Percentiles rank a stretch among this genome's conserved stretches.
These are phyloP conservation scores for Lentinula sp. DNA, from an alignment of 768 basidiomycete species.

Conservation along the genomic window DNA sequence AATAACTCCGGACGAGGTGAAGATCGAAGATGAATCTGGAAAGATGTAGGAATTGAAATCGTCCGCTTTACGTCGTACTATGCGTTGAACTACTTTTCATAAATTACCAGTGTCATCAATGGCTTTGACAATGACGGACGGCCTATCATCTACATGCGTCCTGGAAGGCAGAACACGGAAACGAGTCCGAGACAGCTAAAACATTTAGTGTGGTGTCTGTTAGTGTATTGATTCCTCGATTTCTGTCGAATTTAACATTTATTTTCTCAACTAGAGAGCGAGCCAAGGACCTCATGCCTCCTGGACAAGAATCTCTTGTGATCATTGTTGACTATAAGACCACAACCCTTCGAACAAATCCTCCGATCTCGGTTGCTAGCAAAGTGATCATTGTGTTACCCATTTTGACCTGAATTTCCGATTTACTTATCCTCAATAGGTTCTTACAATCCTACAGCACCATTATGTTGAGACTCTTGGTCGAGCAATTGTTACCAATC, in stretches of 20 bases:
- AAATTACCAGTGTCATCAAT: slow-evolving; percentile 54
- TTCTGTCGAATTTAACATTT: neutral
- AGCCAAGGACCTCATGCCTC: slow-evolving; percentile 85
- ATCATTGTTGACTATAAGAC: slow-evolving; percentile 86
- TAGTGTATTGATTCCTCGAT: slow-evolving; percentile 22
- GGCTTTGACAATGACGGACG: slow-evolving; percentile 84
- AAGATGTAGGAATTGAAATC: slow-evolving; percentile 61
- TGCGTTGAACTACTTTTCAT: neutral
- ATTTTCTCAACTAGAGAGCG: slow-evolving; percentile 52
- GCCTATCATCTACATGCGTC: slow-evolving; percentile 87
- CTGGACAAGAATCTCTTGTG: slow-evolving; percentile 74
- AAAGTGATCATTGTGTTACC: slow-evolving; percentile 37
- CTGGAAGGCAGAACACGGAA: slow-evolving; percentile 82
- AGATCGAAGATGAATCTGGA: slow-evolving; percentile 76
- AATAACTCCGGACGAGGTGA: slow-evolving; percentile 75
- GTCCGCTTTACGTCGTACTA: neutral
- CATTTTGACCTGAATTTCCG: neutral
- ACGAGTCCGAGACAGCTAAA: slow-evolving; percentile 71
- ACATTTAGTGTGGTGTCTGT: slow-evolving; percentile 86
- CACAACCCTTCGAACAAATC: slow-evolving; percentile 77
- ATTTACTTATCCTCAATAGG: slow-evolving; percentile 23
- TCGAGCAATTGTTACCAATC: slow-evolving; percentile 76
- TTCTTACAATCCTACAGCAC: slow-evolving; percentile 75
- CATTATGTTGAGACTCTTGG: slow-evolving; percentile 90
- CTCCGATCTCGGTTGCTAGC: slow-evolving; percentile 73